Evolutionary conservation across 1,284 basidiomycete species (phyloP).

Genomic region (Leccinum ponderosum): DNA sequence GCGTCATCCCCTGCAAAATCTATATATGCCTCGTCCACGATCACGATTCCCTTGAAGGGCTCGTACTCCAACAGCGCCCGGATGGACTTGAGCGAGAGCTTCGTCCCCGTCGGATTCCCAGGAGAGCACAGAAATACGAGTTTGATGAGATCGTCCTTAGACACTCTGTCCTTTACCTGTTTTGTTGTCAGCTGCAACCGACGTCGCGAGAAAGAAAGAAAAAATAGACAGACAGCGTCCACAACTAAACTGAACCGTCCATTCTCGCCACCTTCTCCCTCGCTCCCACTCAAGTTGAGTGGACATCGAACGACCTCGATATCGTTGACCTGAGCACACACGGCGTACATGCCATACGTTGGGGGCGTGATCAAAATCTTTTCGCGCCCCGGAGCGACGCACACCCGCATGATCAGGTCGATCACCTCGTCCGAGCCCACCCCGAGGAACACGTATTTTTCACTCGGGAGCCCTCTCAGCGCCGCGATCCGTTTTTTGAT

Average conservation of each 20-base stretch:
- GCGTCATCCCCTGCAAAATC: constrained; percentile 77
- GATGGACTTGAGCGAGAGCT: constrained; percentile 75
- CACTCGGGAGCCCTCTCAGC: constrained; percentile 65
- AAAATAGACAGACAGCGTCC: constrained; percentile 58
- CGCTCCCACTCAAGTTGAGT: constrained; percentile 58
- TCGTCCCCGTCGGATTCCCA: constrained; percentile 94
- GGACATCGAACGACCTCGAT: constrained; percentile 82
- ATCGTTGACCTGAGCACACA: constrained; percentile 96
- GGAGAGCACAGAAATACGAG: constrained; percentile 96
- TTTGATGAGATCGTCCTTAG: constrained; percentile 77
- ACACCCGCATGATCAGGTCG: constrained; percentile 90
- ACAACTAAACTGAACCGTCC: constrained; percentile 81
- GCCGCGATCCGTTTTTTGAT: constrained; percentile 80
- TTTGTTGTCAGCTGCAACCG: background rate
- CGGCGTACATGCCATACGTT: constrained; percentile 98
- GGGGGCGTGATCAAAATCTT: constrained; percentile 89
- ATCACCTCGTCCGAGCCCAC: constrained; percentile 98
- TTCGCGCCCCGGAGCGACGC: constrained; percentile 81
- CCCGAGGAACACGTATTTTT: constrained; percentile 87
- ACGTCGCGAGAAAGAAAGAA: background rate
- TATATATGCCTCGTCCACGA: constrained; percentile 98
- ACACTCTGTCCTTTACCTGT: constrained; percentile 73
- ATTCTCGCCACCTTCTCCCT: constrained; percentile 66
- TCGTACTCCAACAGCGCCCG: constrained; percentile 78
- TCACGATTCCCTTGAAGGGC: constrained; percentile 86